A percentile compares a stretch with the other conserved stretches of the same genome.
phyloP scores from a whole-genome alignment of 177 flowering plant genomes.

The Vitis hybrid region DNA sequence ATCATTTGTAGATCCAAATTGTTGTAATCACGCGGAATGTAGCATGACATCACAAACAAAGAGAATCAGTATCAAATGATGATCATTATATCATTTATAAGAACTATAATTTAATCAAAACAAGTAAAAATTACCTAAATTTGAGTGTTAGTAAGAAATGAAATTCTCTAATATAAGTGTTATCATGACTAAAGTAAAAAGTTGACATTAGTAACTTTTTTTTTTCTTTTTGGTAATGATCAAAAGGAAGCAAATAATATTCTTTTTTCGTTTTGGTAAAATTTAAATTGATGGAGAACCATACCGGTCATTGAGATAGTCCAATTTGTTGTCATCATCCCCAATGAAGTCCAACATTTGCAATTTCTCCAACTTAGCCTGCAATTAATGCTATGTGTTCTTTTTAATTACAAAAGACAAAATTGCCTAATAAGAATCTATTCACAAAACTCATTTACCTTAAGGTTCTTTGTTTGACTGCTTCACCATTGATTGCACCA shows the following conservation, averaged over 20 bases:
- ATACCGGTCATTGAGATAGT: constrained; percentile 18
- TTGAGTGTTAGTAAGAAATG: no score
- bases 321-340: constrained; percentile 16
- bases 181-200: no score
- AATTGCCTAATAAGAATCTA: neutral
- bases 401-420: neutral
- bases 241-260: neutral
- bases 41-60: neutral
- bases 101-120: neutral
- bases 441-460: neutral
- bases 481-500: neutral
- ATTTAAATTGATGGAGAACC: neutral
- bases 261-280: no score
- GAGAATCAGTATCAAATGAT: neutral
- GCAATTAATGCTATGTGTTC: neutral
- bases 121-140: no score
- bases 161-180: no score
- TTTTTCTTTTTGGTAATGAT: neutral
- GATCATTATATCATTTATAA: neutral
- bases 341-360: constrained; percentile 7
- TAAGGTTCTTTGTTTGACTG: neutral
- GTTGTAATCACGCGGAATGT: neutral
- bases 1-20: neutral
- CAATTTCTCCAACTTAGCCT: constrained; percentile 14
- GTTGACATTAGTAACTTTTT: neutral